phyloP scores from a whole-genome alignment of 78 protist species.

The Dictyostelium firmibasis region DNA sequence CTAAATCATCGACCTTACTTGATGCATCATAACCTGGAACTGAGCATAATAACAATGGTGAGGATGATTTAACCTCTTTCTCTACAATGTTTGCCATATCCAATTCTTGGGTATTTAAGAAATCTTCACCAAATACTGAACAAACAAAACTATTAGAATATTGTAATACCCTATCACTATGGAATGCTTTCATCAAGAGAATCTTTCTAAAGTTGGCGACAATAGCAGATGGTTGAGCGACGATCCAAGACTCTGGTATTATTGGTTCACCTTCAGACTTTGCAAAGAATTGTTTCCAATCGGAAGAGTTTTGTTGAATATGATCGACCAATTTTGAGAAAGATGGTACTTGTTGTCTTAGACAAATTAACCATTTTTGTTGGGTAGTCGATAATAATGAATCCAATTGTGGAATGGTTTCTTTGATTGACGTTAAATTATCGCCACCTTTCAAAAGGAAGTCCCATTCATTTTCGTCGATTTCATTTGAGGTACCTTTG shows the following conservation, averaged over 20 bases:
- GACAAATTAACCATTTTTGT: conserved; percentile 60
- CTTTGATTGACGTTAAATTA: conserved; percentile 26
- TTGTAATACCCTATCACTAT: conserved; percentile 86
- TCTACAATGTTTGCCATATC: conserved; percentile 81
- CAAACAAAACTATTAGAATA: conserved; percentile 35
- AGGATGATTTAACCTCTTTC: conserved; percentile 58
- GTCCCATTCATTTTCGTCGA: conserved; percentile 61
- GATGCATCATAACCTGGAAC: conserved; percentile 96
- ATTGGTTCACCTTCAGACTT: not conserved
- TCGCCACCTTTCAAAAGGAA: conserved; percentile 82
- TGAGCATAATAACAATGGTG: conserved; percentile 91
- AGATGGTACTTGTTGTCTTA: conserved; percentile 21
- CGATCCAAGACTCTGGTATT: conserved; percentile 36
- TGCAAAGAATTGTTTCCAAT: conserved; percentile 78
- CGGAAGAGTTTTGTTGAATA: conserved; percentile 32
- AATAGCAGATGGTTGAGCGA: not conserved
- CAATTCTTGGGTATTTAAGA: conserved; percentile 26
- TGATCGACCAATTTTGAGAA: conserved; percentile 58
- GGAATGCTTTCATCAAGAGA: conserved; percentile 88
- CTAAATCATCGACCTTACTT: conserved; percentile 72
- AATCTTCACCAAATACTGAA: conserved; percentile 84
- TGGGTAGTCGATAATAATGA: not conserved
- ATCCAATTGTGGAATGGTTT: conserved; percentile 22
- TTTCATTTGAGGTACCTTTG: conserved; percentile 49
- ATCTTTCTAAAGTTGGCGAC: conserved; percentile 44